Conservation (phyloP, 2,329 filamentous ascomycete genomes). For the Fusarium verrucosum region DNA sequence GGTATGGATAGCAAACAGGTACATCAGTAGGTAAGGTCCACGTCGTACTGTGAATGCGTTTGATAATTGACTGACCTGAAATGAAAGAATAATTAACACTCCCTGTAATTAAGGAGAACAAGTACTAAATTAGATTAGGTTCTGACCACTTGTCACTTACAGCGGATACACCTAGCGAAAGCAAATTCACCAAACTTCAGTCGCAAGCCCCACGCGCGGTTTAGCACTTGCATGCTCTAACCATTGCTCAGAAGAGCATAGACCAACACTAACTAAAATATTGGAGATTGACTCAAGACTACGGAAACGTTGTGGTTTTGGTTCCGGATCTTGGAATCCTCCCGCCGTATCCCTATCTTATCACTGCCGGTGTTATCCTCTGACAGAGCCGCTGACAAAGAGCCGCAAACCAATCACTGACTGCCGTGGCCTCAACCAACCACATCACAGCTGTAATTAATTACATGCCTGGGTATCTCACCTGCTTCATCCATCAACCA, state of each 20-base stretch:
- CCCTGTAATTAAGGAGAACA: conserved; percentile 17
- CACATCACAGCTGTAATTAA: conserved; percentile 2
- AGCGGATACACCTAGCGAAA: not conserved
- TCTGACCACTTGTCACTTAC: conserved; percentile 12
- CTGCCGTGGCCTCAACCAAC: conserved; percentile 23
- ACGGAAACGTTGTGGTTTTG: not conserved
- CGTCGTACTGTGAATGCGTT: not conserved
- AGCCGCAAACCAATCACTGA: conserved; percentile 16
- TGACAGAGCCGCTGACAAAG: conserved; percentile 35
- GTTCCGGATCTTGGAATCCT: conserved; percentile 9
- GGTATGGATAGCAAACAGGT: no score
- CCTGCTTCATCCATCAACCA: conserved; percentile 34
- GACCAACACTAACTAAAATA: not conserved
- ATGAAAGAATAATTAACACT: not conserved
- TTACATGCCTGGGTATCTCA: no score
- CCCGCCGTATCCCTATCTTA: not conserved
- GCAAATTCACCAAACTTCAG: conserved; percentile 8
- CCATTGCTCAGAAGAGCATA: conserved; percentile 25
- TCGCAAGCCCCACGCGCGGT: conserved; percentile 20
- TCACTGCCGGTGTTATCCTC: not conserved
- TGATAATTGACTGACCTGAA: conserved; percentile 4
- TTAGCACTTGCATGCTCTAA: conserved; percentile 8
- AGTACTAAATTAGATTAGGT: conserved; percentile 18
- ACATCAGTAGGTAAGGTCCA: conserved; percentile 15
- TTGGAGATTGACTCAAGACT: no score